These are phyloP conservation scores for Exophiala viscosa DNA, from an alignment of 2,329 filamentous ascomycete species.

Conservation along the genomic window DNA sequence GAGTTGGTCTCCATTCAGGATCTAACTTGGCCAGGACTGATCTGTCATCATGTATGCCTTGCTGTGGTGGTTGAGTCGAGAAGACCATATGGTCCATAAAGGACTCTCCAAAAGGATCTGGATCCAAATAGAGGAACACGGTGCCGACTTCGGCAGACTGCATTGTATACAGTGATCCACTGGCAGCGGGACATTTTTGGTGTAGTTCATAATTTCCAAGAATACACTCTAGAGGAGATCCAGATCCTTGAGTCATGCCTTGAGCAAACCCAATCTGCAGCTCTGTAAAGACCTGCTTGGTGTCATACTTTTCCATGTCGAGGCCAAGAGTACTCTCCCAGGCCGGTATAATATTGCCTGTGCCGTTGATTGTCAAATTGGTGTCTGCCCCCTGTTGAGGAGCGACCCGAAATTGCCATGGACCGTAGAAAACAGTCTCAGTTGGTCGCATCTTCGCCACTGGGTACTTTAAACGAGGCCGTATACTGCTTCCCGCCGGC, in stretches of 20 bases:
- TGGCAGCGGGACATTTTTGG: slow-evolving; percentile 19
- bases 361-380: slow-evolving; percentile 35
- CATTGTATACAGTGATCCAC: slow-evolving; percentile 11
- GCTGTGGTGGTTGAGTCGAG: slow-evolving; percentile 36
- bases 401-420: slow-evolving; percentile 46
- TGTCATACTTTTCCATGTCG: slow-evolving; percentile 34
- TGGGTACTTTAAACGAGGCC: slow-evolving; percentile 44
- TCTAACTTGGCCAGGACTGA: slow-evolving; percentile 45
- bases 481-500: slow-evolving; percentile 38
- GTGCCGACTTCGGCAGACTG: slow-evolving; percentile 15
- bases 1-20: slow-evolving; percentile 11
- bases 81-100: slow-evolving; percentile 56
- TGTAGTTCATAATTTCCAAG: slow-evolving; percentile 13
- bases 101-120: slow-evolving; percentile 46
- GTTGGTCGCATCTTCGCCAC: slow-evolving; percentile 46
- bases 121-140: slow-evolving; percentile 59
- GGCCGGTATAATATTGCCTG: slow-evolving; percentile 33
- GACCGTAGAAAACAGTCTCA: slow-evolving; percentile 34
- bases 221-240: background rate
- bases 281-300: slow-evolving; percentile 33
- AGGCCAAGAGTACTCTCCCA: slow-evolving; percentile 43
- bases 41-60: slow-evolving; percentile 47
- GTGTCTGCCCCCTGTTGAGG: slow-evolving; percentile 6
- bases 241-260: background rate
- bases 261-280: slow-evolving; percentile 10